Conservation (phyloP, 1,139 yeast species). For the Tardiomyces blankii region DNA sequence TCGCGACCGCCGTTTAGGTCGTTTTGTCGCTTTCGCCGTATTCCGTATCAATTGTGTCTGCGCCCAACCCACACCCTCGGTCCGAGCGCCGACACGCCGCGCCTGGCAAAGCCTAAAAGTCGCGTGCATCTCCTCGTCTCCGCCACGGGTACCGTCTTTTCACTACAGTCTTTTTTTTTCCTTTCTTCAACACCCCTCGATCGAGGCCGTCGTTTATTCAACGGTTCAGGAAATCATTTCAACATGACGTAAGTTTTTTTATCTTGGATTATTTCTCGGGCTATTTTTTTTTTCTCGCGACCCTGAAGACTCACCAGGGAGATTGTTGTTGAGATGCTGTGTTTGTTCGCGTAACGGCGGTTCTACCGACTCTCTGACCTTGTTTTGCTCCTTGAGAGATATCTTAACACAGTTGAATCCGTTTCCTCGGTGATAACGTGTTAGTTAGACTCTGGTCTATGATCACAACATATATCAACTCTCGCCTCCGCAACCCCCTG, state of each 20-base stretch:
- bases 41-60: not conserved
- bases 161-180: not conserved
- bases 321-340: no score
- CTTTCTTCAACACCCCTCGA: not conserved
- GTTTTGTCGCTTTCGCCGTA: not conserved
- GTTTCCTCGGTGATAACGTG: no score
- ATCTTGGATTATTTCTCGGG: not conserved
- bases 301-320: no score
- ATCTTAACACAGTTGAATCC: no score
- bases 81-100: not conserved
- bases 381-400: no score
- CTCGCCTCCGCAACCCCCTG: no score
- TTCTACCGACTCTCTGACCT: no score
- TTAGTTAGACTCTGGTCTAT: no score
- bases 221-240: not conserved
- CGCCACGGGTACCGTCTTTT: no score
- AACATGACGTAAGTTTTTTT: not conserved
- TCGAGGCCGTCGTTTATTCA: not conserved
- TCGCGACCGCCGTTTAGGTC: not conserved
- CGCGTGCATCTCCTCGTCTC: not conserved
- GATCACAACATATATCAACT: no score
- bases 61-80: not conserved
- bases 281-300: not conserved
- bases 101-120: not conserved
- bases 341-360: no score